phyloP scores from a whole-genome alignment of 202 grass and related monocot species.

The Carex arenaria region DNA sequence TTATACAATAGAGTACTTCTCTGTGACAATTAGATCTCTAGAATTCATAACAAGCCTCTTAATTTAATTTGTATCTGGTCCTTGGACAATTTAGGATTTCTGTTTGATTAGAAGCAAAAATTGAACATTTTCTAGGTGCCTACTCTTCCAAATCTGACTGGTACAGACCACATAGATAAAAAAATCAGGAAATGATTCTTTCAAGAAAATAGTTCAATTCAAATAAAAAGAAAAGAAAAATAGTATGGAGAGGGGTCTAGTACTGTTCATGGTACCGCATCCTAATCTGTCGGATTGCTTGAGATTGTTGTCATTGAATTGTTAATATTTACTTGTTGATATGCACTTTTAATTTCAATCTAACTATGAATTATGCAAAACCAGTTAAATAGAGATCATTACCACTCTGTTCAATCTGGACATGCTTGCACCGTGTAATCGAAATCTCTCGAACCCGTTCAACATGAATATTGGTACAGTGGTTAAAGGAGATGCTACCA shows the following conservation, averaged over 20 bases:
- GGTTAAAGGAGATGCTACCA: slow-evolving; percentile 26
- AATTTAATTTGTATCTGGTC: background rate
- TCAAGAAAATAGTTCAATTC: background rate
- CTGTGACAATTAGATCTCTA: background rate
- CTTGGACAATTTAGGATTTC: background rate
- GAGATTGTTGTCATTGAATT: background rate
- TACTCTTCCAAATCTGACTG: background rate
- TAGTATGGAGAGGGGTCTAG: background rate
- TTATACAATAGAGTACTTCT: too few species aligned
- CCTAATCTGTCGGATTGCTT: background rate
- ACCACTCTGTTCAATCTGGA: slow-evolving; percentile 42
- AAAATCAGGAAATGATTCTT: background rate
- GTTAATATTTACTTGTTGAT: background rate
- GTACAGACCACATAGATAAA: background rate
- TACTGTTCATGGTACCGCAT: background rate
- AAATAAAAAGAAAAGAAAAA: background rate
- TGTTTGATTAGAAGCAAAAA: background rate
- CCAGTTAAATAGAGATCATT: background rate
- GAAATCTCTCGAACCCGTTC: slow-evolving; percentile 44
- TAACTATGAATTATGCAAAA: background rate
- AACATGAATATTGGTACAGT: slow-evolving; percentile 31
- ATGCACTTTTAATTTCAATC: background rate
- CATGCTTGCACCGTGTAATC: slow-evolving; percentile 31
- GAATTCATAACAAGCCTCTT: background rate
- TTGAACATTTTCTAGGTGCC: background rate